phyloP scores from a whole-genome alignment of 139 green algal species.

The Picochlorum sp. region DNA sequence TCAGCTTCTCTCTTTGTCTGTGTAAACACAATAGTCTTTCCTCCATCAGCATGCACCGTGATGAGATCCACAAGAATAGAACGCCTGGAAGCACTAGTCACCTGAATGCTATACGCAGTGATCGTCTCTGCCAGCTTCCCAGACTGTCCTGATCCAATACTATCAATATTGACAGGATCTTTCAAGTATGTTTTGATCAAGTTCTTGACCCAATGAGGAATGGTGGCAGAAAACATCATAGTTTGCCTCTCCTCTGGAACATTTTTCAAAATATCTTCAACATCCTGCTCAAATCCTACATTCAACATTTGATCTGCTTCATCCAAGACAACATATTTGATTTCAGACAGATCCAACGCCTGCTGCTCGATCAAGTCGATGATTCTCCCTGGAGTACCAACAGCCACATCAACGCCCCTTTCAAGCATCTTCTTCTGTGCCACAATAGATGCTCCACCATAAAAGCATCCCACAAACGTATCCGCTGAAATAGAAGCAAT shows the following conservation, averaged over 20 bases:
- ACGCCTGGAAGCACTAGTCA: conserved; percentile 24
- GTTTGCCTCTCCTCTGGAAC: conserved; percentile 78
- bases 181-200: conserved; percentile 65
- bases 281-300: conserved; percentile 96
- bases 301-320: conserved; percentile 98
- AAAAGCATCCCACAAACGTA: conserved; percentile 69
- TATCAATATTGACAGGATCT: conserved; percentile 80
- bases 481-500: conserved; percentile 60
- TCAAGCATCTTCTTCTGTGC: conserved; percentile 58
- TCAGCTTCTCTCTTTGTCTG: conserved; percentile 83
- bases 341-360: conserved; percentile 54
- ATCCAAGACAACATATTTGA: conserved; percentile 88
- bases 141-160: conserved; percentile 77
- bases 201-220: conserved; percentile 92
- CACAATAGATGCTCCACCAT: conserved; percentile 77
- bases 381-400: conserved; percentile 92
- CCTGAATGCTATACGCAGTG: conserved; percentile 36
- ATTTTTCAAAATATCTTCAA: conserved; percentile 83
- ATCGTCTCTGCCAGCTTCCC: conserved; percentile 72
- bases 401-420: conserved; percentile 82
- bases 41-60: conserved; percentile 60
- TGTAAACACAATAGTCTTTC: conserved; percentile 76
- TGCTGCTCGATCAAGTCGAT: conserved; percentile 91
- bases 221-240: conserved; percentile 93
- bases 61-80: conserved; percentile 80